These are phyloP conservation scores for Geosiphon pyriformis DNA, from an alignment of 192 early-diverging fungal species.

Conservation along the genomic window DNA sequence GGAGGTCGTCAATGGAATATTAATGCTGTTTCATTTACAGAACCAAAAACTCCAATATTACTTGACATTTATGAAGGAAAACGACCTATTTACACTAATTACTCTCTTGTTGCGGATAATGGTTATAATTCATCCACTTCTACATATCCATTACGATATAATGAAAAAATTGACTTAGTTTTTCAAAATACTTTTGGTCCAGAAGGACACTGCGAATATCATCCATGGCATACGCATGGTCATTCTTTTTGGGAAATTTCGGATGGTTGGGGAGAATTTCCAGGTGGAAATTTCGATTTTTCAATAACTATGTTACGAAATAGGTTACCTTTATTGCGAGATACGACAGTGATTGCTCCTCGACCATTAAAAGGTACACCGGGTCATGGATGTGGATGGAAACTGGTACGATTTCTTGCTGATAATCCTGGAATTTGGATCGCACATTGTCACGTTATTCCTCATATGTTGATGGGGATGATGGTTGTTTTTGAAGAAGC, in stretches of 20 bases:
- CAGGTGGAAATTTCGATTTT: neutral
- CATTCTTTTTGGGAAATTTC: conserved; percentile 33
- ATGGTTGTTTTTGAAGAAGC: neutral
- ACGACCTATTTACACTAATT: neutral
- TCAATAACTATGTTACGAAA: no score
- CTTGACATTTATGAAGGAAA: conserved; percentile 5
- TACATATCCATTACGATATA: conserved; percentile 28
- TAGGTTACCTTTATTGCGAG: neutral
- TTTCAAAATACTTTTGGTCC: conserved; percentile 25
- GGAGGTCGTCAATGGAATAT: conserved; percentile 22
- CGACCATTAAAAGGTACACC: neutral
- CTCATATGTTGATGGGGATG: conserved; percentile 40
- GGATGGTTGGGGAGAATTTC: conserved; percentile 28
- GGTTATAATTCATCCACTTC: conserved; percentile 27
- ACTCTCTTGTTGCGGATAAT: neutral
- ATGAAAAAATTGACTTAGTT: conserved; percentile 33
- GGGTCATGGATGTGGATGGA: neutral
- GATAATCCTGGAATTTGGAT: conserved; percentile 35
- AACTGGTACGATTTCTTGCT: neutral
- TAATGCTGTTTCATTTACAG: conserved; percentile 23
- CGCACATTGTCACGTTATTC: conserved; percentile 31
- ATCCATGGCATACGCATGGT: conserved; percentile 36
- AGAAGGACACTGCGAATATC: conserved; percentile 21
- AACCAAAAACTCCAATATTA: conserved; percentile 14
- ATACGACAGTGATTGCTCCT: neutral